phyloP scores from a whole-genome alignment of 176 grass and related monocot species.

The Oryza longistaminata region DNA sequence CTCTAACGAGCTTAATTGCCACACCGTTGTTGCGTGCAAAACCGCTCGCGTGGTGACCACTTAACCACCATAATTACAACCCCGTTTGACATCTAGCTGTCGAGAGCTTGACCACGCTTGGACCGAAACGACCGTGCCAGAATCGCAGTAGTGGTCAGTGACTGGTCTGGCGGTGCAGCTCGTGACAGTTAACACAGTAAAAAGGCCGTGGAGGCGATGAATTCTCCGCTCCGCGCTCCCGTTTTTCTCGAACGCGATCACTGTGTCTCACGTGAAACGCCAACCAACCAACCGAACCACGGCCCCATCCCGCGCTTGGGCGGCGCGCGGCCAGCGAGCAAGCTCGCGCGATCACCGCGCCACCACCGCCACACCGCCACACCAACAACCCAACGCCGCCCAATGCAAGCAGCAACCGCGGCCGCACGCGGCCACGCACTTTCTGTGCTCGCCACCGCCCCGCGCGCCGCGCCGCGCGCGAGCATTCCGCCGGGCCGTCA shows the following conservation, averaged over 20 bases:
- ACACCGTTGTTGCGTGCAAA: background rate
- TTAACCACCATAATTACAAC: background rate
- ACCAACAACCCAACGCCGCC: too few relatives aligned
- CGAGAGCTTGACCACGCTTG: background rate
- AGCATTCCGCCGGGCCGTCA: background rate
- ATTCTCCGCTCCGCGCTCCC: background rate
- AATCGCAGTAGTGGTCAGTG: background rate
- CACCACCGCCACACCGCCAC: too few relatives aligned
- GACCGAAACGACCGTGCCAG: background rate
- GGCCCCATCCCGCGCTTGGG: background rate
- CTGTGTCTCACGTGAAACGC: conserved; percentile 19
- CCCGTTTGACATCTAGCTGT: background rate
- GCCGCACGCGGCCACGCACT: background rate
- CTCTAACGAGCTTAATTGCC: background rate
- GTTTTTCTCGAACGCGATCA: background rate
- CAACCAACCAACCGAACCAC: background rate
- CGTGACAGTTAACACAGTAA: background rate
- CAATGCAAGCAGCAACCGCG: background rate
- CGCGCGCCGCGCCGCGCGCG: too few relatives aligned
- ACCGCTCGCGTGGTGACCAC: background rate
- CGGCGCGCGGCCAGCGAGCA: background rate
- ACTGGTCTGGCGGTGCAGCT: background rate
- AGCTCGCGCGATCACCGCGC: background rate
- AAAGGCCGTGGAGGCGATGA: background rate
- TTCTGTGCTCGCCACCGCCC: background rate